Base-by-base conservation (phyloP, 2,329 filamentous ascomycete genomes). In the Chaetomium olivaceum region DNA sequence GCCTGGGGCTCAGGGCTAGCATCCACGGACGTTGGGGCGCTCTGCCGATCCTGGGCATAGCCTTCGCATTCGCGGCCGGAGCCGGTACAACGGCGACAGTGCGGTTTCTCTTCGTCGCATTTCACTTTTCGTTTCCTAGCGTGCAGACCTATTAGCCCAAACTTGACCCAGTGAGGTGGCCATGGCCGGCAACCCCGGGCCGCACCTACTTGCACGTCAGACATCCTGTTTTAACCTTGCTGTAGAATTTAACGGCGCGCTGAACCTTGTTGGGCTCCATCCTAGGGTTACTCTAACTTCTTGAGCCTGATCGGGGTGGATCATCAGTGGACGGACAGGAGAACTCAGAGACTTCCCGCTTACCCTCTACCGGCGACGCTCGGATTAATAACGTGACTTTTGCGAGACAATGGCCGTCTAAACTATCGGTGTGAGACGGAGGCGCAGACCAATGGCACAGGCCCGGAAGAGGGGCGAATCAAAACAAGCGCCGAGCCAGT, bases 101-200 rank as follows among this genome's bases (percentile, higher is more conserved):
- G 16, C 25, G 71, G 71, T 54, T 71, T 72, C 5, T 31, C 46
- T 56, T 73, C 70, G 31, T 72, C 72, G 46, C 72, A 73, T 58
- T 73, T 72, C 9, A 72, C 65, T 52, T 69, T 72, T 23, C 71
- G 69, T 39, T 62, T 39, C 52, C 71, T 72, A 48, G 1, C 1
- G 29, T 4, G 16, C 16, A 25, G 3, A 25, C 2, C 4, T 54
- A n/a, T 54, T 31, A 54, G 51, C 27, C 2, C 39, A 43, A 43
- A 4, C 14, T n/a, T n/a, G 14, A 36, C 31, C 31, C 9, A 33
- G 33, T 21, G n/a, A 6, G 2, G 48, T 54, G 25, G 23, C 21
- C 3, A 6, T 27, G 16, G 16, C 4, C 19, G 33, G 21, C 33
- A 19, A 39, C 29, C 19, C 29, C n/a, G 31, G 23, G 56, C 27